Base-by-base conservation (phyloP, 176 grass and related monocot species). In the Rhynchospora breviuscula region DNA sequence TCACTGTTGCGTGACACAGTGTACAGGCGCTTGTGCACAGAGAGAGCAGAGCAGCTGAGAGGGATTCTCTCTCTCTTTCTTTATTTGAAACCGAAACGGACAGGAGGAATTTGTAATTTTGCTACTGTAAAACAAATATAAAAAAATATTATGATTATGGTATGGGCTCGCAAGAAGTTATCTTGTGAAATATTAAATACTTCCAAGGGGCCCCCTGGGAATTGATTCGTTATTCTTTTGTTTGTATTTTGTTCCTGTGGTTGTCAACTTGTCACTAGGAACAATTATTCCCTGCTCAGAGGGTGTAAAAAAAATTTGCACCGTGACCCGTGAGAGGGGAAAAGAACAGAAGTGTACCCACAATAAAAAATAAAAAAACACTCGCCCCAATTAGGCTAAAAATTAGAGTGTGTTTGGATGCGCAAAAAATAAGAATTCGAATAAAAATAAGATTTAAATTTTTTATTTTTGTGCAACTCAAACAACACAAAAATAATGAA, bases 61-160 rank as follows among this genome's bases (percentile, higher is more conserved):
- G 23, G 29, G 53, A 60, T 79, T 60, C 76, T 53, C 51, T 35
- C 70, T 75, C 13, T 18, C 1, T 69, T 2, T 47, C 56, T 63
- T 8, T 46, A 82, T 51, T 66, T 52, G 19, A 63, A 82, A 82
- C 46, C 11, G 54, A 62, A 67, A 66, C 45, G 7, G 44, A 17
- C 47, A 49, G 45, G 62, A 23, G 49, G 22, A 82, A 52, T 48
- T 81, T 60, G 59, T 57, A 81, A 81, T 40, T 63, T 81, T 81
- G 59, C 43, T 15, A 81, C 79, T 46, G 57, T 60, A 46, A 81
- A 81, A 81, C 9, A 33, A 81, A 81, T 81, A 80, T 53, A 5
- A 52, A 52, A 25, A 29, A 52, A 43, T 81, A 63, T 13, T 29
- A 31, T 54, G 7, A 11, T 79, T 54, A 40, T 40, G 35, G 46